These are phyloP conservation scores for Hypholoma sublateritium DNA, from an alignment of 768 basidiomycete species.

Conservation along the genomic window DNA sequence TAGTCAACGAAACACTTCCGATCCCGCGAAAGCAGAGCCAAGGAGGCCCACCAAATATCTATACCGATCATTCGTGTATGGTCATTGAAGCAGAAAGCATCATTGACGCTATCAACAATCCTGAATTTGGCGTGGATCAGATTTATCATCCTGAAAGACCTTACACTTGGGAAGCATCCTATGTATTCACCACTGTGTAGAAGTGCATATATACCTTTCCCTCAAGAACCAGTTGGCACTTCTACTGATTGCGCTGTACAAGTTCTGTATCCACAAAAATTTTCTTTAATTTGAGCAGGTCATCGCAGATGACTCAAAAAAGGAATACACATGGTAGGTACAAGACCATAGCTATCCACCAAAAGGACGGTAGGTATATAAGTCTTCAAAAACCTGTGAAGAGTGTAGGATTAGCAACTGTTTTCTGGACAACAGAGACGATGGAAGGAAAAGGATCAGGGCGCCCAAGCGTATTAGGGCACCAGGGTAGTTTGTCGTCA, in stretches of 20 bases:
- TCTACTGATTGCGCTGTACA: too few relatives aligned
- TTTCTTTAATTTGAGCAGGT: background rate
- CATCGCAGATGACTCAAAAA: background rate
- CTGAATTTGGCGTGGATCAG: constrained; percentile 41
- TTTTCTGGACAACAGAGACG: background rate
- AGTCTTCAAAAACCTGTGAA: background rate
- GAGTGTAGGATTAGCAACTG: background rate
- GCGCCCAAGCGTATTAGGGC: constrained; percentile 52
- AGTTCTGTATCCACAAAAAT: background rate
- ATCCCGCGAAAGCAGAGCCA: constrained; percentile 43
- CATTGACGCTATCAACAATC: constrained; percentile 51
- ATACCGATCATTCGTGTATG: constrained; percentile 39
- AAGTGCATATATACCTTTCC: background rate
- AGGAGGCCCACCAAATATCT: constrained; percentile 34
- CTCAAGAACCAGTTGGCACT: too few relatives aligned
- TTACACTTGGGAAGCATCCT: constrained; percentile 40
- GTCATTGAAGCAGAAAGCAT: constrained; percentile 45
- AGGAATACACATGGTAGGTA: too few relatives aligned
- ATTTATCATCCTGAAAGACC: constrained; percentile 39
- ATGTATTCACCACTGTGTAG: constrained; percentile 33
- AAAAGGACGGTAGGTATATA: background rate
- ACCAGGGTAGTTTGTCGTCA: constrained; percentile 48
- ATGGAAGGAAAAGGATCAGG: constrained; percentile 36
- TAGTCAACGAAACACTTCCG: constrained; percentile 31
- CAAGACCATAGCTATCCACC: too few relatives aligned